Evolutionary conservation across 257 asterid genomes (phyloP).

Genomic region (Verbascum thapsus): DNA sequence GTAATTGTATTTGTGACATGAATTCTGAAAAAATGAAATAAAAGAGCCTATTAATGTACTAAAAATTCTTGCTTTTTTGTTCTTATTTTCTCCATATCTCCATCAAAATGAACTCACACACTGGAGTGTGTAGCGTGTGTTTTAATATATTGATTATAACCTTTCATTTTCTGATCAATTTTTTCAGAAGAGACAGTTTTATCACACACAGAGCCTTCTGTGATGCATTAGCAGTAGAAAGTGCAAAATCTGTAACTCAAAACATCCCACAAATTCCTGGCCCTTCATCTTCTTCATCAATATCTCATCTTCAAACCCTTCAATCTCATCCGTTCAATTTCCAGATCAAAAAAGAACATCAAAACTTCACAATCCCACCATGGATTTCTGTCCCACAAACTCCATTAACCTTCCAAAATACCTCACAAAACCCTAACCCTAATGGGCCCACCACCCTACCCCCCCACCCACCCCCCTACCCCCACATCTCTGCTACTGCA

Average conservation of each 20-base stretch:
- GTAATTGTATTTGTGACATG: too few species aligned
- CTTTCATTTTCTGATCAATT: background rate
- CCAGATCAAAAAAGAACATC: slow-evolving; percentile 74
- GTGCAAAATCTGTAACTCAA: slow-evolving; percentile 52
- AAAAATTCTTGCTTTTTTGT: too few species aligned
- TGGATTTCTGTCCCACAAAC: slow-evolving; percentile 61
- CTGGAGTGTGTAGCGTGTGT: too few species aligned
- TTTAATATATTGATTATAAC: too few species aligned
- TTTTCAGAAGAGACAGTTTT: slow-evolving; percentile 88
- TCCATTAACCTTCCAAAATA: slow-evolving; percentile 45
- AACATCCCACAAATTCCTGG: too few species aligned
- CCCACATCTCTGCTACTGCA: slow-evolving; percentile 90
- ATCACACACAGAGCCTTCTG: slow-evolving; percentile 94
- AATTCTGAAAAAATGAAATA: too few species aligned
- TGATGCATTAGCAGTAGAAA: slow-evolving; percentile 87
- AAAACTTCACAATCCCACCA: slow-evolving; percentile 43
- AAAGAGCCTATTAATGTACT: too few species aligned
- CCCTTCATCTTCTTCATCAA: slow-evolving; percentile 37
- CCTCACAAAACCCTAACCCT: slow-evolving; percentile 83
- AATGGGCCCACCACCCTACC: slow-evolving; percentile 44
- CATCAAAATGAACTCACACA: too few species aligned
- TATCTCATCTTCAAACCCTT: slow-evolving; percentile 37
- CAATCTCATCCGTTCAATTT: too few species aligned
- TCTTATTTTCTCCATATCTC: too few species aligned
- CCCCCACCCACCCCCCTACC: slow-evolving; percentile 42